These are phyloP conservation scores for Striga asiatica DNA, from an alignment of 257 asterid genomes.

Conservation along the genomic window DNA sequence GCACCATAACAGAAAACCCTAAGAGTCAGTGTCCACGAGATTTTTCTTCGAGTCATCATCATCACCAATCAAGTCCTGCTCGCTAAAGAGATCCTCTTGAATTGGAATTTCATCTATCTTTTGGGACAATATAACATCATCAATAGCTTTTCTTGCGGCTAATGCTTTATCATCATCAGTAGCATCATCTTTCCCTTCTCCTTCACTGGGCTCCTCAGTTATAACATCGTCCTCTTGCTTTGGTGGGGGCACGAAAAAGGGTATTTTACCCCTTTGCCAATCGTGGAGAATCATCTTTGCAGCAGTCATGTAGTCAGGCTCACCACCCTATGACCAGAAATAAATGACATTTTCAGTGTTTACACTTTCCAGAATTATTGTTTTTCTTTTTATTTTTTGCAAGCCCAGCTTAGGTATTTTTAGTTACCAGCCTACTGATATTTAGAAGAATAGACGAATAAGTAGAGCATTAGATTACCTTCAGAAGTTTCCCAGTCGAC, in stretches of 20 bases:
- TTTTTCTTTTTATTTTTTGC: too few relatives aligned
- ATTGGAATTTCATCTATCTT: slow-evolving; percentile 58
- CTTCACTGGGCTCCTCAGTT: slow-evolving; percentile 18
- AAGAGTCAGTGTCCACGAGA: slow-evolving; percentile 7
- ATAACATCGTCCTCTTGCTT: slow-evolving; percentile 34
- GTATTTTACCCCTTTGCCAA: slow-evolving; percentile 91
- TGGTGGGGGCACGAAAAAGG: slow-evolving; percentile 75
- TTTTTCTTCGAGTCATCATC: slow-evolving; percentile 13
- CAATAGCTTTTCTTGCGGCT: slow-evolving; percentile 57
- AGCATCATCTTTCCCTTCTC: slow-evolving; percentile 15
- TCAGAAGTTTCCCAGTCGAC: slow-evolving; percentile 72
- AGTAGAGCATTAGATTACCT: slow-evolving; percentile 33
- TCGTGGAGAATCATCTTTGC: slow-evolving; percentile 92
- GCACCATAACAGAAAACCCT: not conserved
- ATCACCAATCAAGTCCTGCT: slow-evolving; percentile 51
- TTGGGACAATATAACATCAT: slow-evolving; percentile 53
- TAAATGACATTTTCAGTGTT: too few relatives aligned
- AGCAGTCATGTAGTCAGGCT: slow-evolving; percentile 78
- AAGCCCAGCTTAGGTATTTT: too few relatives aligned
- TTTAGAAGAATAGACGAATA: too few relatives aligned
- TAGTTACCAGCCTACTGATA: too few relatives aligned
- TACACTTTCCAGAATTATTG: too few relatives aligned
- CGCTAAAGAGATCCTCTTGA: slow-evolving; percentile 53
- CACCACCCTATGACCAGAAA: slow-evolving; percentile 63
- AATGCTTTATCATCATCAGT: slow-evolving; percentile 29